These are phyloP conservation scores for Lodderomyces theae DNA, from an alignment of 1,139 yeast genomes.

Conservation along the genomic window DNA sequence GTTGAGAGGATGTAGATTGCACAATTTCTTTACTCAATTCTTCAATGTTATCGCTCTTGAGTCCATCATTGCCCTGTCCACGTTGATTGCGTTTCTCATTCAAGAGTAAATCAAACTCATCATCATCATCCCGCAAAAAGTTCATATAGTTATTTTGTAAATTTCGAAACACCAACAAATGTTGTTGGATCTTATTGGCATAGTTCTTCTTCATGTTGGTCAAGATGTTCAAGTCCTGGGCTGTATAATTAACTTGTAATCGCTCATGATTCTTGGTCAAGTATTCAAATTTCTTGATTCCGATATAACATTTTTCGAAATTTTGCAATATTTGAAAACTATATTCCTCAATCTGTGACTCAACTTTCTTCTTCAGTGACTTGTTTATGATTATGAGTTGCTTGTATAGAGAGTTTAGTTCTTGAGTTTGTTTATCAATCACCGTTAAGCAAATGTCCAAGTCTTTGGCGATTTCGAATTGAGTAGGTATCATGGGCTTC, in stretches of 20 bases:
- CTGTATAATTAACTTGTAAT: constrained; percentile 34
- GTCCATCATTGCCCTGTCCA: not conserved
- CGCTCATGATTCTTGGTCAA: constrained; percentile 37
- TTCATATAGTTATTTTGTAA: constrained; percentile 87
- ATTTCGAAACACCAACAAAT: constrained; percentile 75
- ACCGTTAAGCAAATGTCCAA: constrained; percentile 59
- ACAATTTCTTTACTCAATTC: constrained; percentile 17
- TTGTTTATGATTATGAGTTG: constrained; percentile 85
- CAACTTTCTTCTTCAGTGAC: constrained; percentile 67
- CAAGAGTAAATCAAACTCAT: constrained; percentile 7
- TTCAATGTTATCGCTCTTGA: not conserved
- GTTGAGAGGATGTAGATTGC: constrained; percentile 41
- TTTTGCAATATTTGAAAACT: constrained; percentile 70
- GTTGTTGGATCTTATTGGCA: constrained; percentile 80
- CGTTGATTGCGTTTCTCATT: constrained; percentile 4
- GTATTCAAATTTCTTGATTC: constrained; percentile 67
- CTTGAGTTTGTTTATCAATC: constrained; percentile 50
- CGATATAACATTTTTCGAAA: constrained; percentile 73
- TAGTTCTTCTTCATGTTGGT: constrained; percentile 79
- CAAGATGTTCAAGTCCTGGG: constrained; percentile 61
- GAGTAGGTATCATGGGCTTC: constrained; percentile 68
- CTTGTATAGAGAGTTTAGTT: constrained; percentile 68
- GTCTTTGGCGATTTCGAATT: constrained; percentile 70
- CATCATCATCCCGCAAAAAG: constrained; percentile 68
- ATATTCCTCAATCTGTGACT: constrained; percentile 67